Base-by-base conservation (phyloP, 208 protist genomes). In the Phytomonas serpens region DNA sequence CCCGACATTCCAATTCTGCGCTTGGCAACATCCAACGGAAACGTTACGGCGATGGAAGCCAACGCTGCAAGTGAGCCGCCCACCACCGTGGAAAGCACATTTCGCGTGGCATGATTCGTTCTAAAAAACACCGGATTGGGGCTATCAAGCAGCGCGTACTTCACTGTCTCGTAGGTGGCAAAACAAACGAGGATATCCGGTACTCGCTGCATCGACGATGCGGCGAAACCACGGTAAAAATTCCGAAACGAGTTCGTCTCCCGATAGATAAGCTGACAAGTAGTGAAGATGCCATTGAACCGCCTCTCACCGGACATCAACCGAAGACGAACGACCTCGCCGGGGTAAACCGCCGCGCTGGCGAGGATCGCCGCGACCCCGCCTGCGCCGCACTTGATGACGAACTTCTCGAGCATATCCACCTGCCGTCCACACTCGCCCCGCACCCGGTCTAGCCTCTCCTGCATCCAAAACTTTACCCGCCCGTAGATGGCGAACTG, bases 131-230 rank as follows among this genome's bases (percentile, higher is more conserved):
- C 67, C 29, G 68, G 72, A 57, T 78, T 67, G 0, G 77, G 74
- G 61, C 78, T 77, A 64, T 93, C 88, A 4, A 94, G 64, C 16
- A 94, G 36, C 4, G 71, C 66, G 67, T 94, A 94, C 77, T 96
- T 96, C 30, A 94, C 71, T 16, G 87, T 96, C 68, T 96, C 92
- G 40, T 96, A 96, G 0, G 87, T 92, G 33, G 92, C 88, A 40
- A 96, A 96, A 79, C 81, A 91, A 27, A 96, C 71, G 14, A 94
- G 77, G 42, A 96, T 90, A 69, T 96, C 92, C 0, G 92, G 92
- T 47, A 96, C 89, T 11, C 87, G 81, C 80, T 96, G 92, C 76
- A 93, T 79, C 4, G 94, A 76, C 30, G 89, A 93, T 0, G 92
- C 89, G 0, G 82, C 84, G n/a, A 96, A 79, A 11, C 92, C 92